Base-by-base conservation (phyloP, 2,329 filamentous ascomycete species). In the Monosporascus sp. region DNA sequence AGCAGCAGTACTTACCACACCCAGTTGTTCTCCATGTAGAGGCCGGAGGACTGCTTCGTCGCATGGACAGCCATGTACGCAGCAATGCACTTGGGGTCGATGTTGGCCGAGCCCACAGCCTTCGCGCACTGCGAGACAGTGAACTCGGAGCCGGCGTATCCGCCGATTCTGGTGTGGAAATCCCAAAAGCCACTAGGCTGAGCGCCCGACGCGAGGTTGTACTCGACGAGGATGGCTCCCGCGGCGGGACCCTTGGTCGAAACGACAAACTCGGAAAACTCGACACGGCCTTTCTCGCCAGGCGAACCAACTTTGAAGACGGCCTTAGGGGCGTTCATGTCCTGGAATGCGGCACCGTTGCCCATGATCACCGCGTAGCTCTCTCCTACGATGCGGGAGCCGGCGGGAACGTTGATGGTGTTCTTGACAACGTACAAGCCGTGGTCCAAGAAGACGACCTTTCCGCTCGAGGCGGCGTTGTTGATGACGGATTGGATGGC, bases 151-250 rank as follows among this genome's bases (percentile, higher is more conserved):
- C 87, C 87, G 4, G 80, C 79, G 56, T 83, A 85, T 15, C 88
- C 88, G 59, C 87, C 88, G 48, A 93, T 79, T 61, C 88, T 83
- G 64, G 87, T 81, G 70, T 92, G 88, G 14, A 87, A 82, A 60
- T 92, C 88, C 88, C 88, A 92, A 67, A 87, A 77, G 15, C 81
- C 83, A 4, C 73, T 73, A 2, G 77, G 77, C 37, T 62, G 65
- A 14, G 63, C 63, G 4, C 70, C 61, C 17, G 76, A 76, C 49
- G 76, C 77, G 17, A 91, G 73, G 65, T 92, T 92, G 76, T 85
- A 91, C 65, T 92, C 78, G 54, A 91, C 82, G 7, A 91, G 72
- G 7, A 86, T 76, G 1, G 88, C 88, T 5, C 89, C 89, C 1
- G 83, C 77, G 7, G 84, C 77, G 25, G 84, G 71, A 1, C 88